Conservation (phyloP, 768 basidiomycete species). For the Hypsizygus marmoreus region DNA sequence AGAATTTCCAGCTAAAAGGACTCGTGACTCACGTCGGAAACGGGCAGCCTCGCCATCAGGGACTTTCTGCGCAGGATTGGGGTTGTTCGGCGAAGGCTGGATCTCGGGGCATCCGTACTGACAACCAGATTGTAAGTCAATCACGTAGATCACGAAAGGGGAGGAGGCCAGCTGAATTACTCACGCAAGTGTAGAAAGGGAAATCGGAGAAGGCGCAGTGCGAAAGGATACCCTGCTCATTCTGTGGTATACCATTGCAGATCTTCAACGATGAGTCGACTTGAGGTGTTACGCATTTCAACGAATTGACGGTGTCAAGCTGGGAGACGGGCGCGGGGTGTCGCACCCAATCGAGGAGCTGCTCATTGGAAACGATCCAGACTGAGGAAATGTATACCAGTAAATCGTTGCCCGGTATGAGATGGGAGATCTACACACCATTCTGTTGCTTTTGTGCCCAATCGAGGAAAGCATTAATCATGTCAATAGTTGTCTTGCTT, state of each 20-base stretch:
- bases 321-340: conserved; percentile 68
- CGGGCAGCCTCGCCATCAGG: conserved; percentile 47
- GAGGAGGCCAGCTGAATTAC: conserved; percentile 25
- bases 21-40: conserved; percentile 57
- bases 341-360: conserved; percentile 73
- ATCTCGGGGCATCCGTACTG: conserved; percentile 75
- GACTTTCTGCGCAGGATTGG: conserved; percentile 64
- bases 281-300: conserved; percentile 67
- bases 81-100: conserved; percentile 56
- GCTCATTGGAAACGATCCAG: conserved; percentile 73
- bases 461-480: conserved; percentile 81
- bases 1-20: not conserved
- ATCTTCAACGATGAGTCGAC: conserved; percentile 56
- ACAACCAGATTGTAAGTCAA: not conserved
- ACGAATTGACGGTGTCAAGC: conserved; percentile 50
- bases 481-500: conserved; percentile 57
- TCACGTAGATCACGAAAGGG: not conserved
- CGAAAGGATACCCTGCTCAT: conserved; percentile 61
- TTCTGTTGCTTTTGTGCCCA: conserved; percentile 76
- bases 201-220: conserved; percentile 72
- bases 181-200: conserved; percentile 78
- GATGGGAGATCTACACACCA: conserved; percentile 35
- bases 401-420: not conserved
- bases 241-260: conserved; percentile 76
- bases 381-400: conserved; percentile 35